Percentiles rank a stretch among this genome's conserved stretches.
Evolutionary conservation across 169 alveolate species (phyloP).

Genomic region (Plasmodium vivax): DNA sequence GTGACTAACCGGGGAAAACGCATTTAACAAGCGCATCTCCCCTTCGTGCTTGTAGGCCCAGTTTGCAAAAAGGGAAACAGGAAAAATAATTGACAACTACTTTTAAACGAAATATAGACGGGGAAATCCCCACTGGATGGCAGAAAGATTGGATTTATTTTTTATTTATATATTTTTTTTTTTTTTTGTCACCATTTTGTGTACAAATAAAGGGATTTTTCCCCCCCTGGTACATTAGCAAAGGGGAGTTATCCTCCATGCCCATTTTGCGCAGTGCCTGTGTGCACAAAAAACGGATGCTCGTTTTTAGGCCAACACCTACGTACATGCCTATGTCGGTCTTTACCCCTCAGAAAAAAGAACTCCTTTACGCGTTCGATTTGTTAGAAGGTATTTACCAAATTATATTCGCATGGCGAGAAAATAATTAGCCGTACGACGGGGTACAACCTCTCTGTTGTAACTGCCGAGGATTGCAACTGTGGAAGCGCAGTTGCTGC

Average conservation of each 20-base stretch:
- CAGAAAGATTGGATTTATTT: neutral
- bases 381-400: neutral
- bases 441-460: neutral
- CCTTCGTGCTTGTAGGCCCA: neutral
- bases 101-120: neutral
- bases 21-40: neutral
- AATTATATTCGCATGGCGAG: neutral
- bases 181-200: neutral
- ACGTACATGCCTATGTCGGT: neutral
- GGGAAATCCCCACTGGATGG: neutral
- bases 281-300: neutral
- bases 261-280: neutral
- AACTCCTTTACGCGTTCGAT: neutral
- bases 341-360: neutral
- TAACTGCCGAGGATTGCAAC: neutral
- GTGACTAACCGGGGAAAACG: neutral
- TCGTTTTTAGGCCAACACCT: neutral
- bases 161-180: neutral
- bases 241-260: neutral
- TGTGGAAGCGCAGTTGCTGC: neutral
- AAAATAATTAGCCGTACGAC: neutral
- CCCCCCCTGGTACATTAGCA: neutral
- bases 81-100: neutral
- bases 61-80: neutral
- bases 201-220: neutral